These are phyloP conservation scores for Allium sativum DNA, from an alignment of 106 monocot species.

Conservation along the genomic window DNA sequence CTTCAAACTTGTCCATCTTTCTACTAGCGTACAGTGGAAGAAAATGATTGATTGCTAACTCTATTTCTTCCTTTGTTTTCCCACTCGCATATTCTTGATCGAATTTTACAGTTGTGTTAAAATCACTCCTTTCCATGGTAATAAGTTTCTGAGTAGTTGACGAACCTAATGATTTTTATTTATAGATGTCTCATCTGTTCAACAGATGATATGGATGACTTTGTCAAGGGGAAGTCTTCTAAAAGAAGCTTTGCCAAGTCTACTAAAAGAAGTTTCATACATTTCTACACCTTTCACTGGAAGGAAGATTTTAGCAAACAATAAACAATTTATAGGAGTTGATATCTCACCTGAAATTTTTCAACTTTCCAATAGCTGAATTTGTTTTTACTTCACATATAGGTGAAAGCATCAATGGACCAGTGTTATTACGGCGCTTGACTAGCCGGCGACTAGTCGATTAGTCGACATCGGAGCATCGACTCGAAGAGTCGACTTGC, in stretches of 20 bases:
- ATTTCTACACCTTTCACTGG: background rate
- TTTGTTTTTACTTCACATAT: no score
- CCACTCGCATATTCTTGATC: background rate
- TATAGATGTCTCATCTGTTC: background rate
- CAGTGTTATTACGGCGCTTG: no score
- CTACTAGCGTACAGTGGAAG: background rate
- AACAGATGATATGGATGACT: background rate
- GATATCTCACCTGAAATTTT: no score
- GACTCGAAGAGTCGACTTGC: no score
- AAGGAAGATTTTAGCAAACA: background rate
- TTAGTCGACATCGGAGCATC: no score
- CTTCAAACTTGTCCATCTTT: no score
- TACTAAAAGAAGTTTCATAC: background rate
- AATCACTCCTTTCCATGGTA: constrained; percentile 1
- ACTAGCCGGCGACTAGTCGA: no score
- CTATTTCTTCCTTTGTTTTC: constrained; percentile 7
- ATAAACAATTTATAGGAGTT: no score
- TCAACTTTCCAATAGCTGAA: no score
- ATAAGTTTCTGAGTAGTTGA: background rate
- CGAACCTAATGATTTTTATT: background rate
- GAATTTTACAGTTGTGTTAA: background rate
- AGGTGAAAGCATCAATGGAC: background rate
- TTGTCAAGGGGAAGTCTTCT: background rate
- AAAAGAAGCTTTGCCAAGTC: background rate
- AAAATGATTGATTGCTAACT: background rate